Evolutionary conservation across 768 basidiomycete genomes (phyloP).

Genomic region (Coprinopsis marcescibilis): DNA sequence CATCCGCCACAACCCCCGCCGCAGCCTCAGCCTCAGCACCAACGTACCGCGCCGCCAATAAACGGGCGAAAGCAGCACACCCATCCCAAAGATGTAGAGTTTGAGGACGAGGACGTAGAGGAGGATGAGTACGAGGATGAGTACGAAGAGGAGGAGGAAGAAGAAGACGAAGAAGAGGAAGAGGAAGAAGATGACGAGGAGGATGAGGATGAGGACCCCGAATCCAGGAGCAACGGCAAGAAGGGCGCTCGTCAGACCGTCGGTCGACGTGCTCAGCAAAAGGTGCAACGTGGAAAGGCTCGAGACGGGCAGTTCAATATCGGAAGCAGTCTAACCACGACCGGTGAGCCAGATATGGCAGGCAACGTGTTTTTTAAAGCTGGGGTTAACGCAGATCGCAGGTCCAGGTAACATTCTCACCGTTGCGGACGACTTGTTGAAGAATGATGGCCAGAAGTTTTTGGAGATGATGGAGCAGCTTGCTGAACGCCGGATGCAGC

Average conservation of each 20-base stretch:
- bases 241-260: slow-evolving; percentile 23
- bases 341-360: slow-evolving; percentile 40
- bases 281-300: slow-evolving; percentile 33
- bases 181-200: slow-evolving; percentile 42
- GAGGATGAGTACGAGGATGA: slow-evolving; percentile 53
- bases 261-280: not conserved
- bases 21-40: slow-evolving; percentile 13
- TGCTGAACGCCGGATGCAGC: slow-evolving; percentile 87
- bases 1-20: slow-evolving; percentile 14
- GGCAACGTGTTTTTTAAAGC: slow-evolving; percentile 13
- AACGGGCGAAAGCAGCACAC: slow-evolving; percentile 24
- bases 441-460: slow-evolving; percentile 98
- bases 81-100: slow-evolving; percentile 55
- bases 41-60: slow-evolving; percentile 10
- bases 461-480: slow-evolving; percentile 99
- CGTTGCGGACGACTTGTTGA: slow-evolving; percentile 95
- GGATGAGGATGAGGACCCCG: slow-evolving; percentile 47
- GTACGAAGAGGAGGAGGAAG: slow-evolving; percentile 35
- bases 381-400: slow-evolving; percentile 22
- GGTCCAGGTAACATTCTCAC: slow-evolving; percentile 93
- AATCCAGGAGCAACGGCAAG: slow-evolving; percentile 52
- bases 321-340: slow-evolving; percentile 77
- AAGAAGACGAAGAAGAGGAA: slow-evolving; percentile 33
- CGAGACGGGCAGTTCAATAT: slow-evolving; percentile 75
- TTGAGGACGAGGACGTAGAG: slow-evolving; percentile 67